phyloP scores from a whole-genome alignment of 768 basidiomycete species.

The Leccinum rimulosum region DNA sequence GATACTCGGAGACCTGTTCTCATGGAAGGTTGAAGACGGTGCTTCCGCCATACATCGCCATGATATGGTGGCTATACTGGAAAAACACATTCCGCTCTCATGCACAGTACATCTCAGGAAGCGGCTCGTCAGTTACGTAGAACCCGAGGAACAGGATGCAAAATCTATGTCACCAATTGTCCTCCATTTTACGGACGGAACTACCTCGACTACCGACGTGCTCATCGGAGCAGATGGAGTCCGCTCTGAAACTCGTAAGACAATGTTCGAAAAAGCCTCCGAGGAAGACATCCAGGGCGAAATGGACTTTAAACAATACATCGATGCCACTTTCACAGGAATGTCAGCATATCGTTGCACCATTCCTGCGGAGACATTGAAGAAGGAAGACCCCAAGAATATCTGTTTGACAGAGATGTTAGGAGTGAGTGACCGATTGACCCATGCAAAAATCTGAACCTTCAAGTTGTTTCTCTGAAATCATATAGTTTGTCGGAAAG shows the following conservation, averaged over 20 bases:
- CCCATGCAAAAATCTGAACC: background rate
- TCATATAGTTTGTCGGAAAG: conserved; percentile 17
- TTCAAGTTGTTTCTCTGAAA: background rate
- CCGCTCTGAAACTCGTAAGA: conserved; percentile 25
- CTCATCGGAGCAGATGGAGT: conserved; percentile 48
- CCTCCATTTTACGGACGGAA: conserved; percentile 17
- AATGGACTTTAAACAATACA: conserved; percentile 6
- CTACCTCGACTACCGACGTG: conserved; percentile 34
- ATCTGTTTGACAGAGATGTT: conserved; percentile 15
- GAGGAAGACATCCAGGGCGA: background rate
- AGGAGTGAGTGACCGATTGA: conserved; percentile 19
- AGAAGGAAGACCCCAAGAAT: conserved; percentile 23
- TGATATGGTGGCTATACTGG: conserved; percentile 15
- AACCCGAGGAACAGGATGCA: conserved; percentile 15
- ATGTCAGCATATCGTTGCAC: conserved; percentile 38
- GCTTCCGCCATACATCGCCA: conserved; percentile 20
- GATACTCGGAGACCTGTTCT: background rate
- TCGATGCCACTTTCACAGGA: conserved; percentile 41
- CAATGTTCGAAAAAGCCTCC: conserved; percentile 19
- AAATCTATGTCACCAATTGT: conserved; percentile 21
- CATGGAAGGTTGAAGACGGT: conserved; percentile 3
- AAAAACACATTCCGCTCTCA: conserved; percentile 14
- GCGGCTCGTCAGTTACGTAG: conserved; percentile 17
- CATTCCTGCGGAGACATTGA: conserved; percentile 33
- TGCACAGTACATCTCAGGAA: conserved; percentile 18